Conservation (phyloP, 192 early-diverging fungal genomes). For the Mortierella antarctica region DNA sequence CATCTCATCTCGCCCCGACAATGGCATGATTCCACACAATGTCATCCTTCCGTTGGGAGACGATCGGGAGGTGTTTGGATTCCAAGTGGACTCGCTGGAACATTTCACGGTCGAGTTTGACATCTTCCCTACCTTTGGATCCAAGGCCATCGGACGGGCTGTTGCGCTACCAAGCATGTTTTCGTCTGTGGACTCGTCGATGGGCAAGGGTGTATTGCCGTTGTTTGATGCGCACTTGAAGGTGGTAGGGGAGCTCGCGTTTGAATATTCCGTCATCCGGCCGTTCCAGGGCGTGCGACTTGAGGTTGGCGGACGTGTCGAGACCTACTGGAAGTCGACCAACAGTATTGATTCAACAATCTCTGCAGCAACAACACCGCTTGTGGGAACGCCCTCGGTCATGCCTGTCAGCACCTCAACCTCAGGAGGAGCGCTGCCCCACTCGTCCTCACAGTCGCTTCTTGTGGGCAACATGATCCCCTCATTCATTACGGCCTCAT, state of each 20-base stretch:
- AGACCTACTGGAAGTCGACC: constrained; percentile 99
- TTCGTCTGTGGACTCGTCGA: constrained; percentile 44
- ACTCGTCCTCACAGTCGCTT: constrained; percentile 33
- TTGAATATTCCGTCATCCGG: constrained; percentile 83
- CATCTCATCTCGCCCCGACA: constrained; percentile 88
- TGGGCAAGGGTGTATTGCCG: constrained; percentile 66
- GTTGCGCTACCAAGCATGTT: constrained; percentile 84
- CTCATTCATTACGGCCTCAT: constrained; percentile 87
- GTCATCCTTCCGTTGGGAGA: constrained; percentile 91
- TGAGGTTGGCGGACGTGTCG: constrained; percentile 94
- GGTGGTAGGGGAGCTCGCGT: constrained; percentile 90
- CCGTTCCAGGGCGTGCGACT: constrained; percentile 90
- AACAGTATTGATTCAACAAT: constrained; percentile 68
- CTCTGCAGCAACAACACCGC: constrained; percentile 39
- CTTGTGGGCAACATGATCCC: constrained; percentile 53
- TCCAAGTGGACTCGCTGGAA: constrained; percentile 81
- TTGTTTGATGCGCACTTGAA: constrained; percentile 92
- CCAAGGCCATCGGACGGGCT: constrained; percentile 89
- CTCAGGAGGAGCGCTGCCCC: constrained; percentile 34
- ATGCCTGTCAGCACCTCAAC: constrained; percentile 53
- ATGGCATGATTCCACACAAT: constrained; percentile 89
- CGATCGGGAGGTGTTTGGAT: constrained; percentile 83
- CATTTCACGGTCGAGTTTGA: constrained; percentile 92
- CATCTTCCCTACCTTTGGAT: constrained; percentile 97
- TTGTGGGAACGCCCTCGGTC: constrained; percentile 25